A percentile compares a stretch with the other conserved stretches of the same genome.
Evolutionary conservation across 2,329 filamentous ascomycete species (phyloP).

Genomic region (Calonectria ilicicola): DNA sequence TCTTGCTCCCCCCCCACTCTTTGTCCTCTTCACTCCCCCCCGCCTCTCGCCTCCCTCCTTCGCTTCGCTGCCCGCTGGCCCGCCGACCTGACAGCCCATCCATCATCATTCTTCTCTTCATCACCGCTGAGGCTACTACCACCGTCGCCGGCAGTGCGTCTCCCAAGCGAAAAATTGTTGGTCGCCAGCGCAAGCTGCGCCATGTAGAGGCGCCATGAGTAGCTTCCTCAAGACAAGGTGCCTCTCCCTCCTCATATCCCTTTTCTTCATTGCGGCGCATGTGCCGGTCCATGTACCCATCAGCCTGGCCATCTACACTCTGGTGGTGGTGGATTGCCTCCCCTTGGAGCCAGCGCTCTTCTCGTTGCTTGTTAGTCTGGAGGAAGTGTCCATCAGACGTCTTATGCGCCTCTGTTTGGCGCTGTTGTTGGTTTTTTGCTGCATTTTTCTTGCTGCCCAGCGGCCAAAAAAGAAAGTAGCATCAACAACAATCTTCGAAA

Average conservation of each 20-base stretch:
- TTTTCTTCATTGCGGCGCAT: neutral
- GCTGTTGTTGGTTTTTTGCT: constrained; percentile 4
- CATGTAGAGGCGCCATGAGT: constrained; percentile 55
- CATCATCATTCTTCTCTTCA: constrained; percentile 17
- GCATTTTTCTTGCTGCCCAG: constrained; percentile 14
- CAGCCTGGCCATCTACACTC: neutral
- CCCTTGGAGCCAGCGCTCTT: neutral
- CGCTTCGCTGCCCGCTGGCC: constrained; percentile 17
- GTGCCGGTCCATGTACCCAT: constrained; percentile 1
- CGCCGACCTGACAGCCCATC: constrained; percentile 2
- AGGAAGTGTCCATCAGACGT: neutral
- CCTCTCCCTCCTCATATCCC: constrained; percentile 31
- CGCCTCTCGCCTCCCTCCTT: constrained; percentile 3
- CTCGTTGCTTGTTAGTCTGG: neutral
- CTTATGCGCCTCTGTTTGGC: neutral
- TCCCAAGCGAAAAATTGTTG: constrained; percentile 16
- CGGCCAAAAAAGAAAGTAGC: constrained; percentile 14
- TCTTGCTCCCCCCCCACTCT: constrained; percentile 6
- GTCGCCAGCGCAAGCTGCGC: constrained; percentile 45
- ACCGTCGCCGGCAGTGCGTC: neutral
- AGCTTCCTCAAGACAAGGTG: constrained; percentile 60
- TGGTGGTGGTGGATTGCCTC: constrained; percentile 1
- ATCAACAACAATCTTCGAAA: constrained; percentile 30
- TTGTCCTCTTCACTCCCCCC: constrained; percentile 9
- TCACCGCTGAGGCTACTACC: constrained; percentile 1